Base-by-base conservation (phyloP, 2,329 filamentous ascomycete species). In the Diaporthe sp. region DNA sequence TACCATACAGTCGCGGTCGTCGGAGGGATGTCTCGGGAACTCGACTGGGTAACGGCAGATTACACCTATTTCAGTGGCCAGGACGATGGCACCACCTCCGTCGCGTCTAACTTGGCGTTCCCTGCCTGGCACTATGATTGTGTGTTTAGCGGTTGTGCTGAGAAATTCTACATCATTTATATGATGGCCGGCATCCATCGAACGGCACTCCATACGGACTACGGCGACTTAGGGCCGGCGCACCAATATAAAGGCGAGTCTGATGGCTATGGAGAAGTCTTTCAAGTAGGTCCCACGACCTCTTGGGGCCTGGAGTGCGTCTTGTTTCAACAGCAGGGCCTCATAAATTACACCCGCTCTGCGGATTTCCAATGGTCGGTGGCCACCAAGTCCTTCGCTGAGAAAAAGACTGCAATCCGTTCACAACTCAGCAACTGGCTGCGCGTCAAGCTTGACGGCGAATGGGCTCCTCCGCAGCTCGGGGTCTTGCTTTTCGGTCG, bases 231-330 rank as follows among this genome's bases (percentile, higher is more conserved):
- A 31, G 0, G 1, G 28, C 28, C 28, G 28, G 28, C 28, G 0
- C 28, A 31, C 0, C 28, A 31, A 31, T 51, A n/a, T n/a, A 6
- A 51, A 12, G 2, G 0, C 22, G 4, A 25, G 6, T n/a, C 9
- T 51, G 10, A 12, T 51, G 0, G 22, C 22, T 19, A 49, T n/a
- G 6, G 3, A 5, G 0, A 7, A 49, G 46, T 3, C 9, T 9
- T 49, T 1, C 7, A 15, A 19, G 1, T 46, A 6, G 7, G 19
- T n/a, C 4, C n/a, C 0, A 1, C 9, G 9, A 13, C 49, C 12
- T 51, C 22, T 51, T 51, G 49, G 49, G 49, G 2, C 2, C 2
- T 51, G 22, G 22, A 51, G 22, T 51, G 22, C 49, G 22, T 3
- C 5, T n/a, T 12, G 22, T 51, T 25, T 5, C 8, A 25, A 51